Conservation (phyloP, 2,329 filamentous ascomycete species). For the Meredithiella fracta region DNA sequence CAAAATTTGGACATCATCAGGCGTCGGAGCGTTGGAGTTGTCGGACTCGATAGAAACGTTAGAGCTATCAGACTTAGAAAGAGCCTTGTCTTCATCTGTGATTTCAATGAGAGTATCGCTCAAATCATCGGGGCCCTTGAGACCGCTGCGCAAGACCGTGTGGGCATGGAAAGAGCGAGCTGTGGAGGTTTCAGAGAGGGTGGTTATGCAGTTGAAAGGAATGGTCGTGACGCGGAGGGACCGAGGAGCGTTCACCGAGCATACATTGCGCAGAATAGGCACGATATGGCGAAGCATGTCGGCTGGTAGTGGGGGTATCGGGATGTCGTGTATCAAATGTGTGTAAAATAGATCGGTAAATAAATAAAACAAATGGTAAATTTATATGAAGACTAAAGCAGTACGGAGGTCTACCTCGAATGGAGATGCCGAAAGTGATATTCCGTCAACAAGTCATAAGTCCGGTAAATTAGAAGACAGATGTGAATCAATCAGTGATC, state of each 20-base stretch:
- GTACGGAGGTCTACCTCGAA: no score
- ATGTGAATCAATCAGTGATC: no score
- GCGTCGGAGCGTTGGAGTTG: not conserved
- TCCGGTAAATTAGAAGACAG: no score
- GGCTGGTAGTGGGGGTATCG: not conserved
- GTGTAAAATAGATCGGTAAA: not conserved
- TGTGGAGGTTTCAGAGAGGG: not conserved
- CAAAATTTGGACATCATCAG: not conserved
- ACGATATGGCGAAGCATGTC: conserved; percentile 14
- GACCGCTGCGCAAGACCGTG: not conserved
- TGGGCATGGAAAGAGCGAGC: not conserved
- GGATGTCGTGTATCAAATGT: not conserved
- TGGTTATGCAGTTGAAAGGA: not conserved
- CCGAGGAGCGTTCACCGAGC: not conserved
- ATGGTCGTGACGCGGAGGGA: not conserved
- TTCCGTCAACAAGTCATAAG: no score
- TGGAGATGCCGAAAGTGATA: no score
- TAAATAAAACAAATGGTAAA: not conserved
- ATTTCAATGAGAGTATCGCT: not conserved
- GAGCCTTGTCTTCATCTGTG: not conserved
- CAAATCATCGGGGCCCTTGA: conserved; percentile 12
- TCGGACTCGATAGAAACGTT: not conserved
- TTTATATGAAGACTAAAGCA: not conserved
- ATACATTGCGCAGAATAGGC: conserved; percentile 12
- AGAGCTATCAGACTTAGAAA: not conserved